A percentile compares a stretch with the other conserved stretches of the same genome.
Conservation (phyloP, 768 basidiomycete genomes). For the Suillus occidentalis region DNA sequence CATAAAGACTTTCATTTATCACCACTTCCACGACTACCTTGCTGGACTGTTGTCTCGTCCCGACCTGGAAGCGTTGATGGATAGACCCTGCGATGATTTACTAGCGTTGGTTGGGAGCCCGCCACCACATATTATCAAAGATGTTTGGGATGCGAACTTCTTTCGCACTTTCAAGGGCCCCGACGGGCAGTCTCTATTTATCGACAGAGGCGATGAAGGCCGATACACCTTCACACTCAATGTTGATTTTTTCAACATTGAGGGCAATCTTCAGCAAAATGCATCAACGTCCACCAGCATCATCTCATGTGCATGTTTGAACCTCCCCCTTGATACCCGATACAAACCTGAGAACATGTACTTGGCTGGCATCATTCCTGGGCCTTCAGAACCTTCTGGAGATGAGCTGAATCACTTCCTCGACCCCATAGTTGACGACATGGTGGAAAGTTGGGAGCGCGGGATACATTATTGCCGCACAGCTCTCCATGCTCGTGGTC, state of each 20-base stretch:
- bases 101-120: background rate
- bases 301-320: constrained; percentile 22
- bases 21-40: background rate
- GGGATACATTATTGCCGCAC: constrained; percentile 29
- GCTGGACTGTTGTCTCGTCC: background rate
- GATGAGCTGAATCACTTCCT: constrained; percentile 38
- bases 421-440: constrained; percentile 34
- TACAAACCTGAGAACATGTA: constrained; percentile 42
- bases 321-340: constrained; percentile 34
- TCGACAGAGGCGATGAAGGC: constrained; percentile 21
- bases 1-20: background rate
- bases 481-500: constrained; percentile 16
- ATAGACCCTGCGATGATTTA: constrained; percentile 8
- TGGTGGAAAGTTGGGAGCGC: constrained; percentile 28
- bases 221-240: constrained; percentile 31
- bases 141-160: constrained; percentile 23
- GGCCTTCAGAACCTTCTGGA: constrained; percentile 34
- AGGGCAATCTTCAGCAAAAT: constrained; percentile 25
- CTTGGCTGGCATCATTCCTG: constrained; percentile 36
- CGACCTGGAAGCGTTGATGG: constrained; percentile 13
- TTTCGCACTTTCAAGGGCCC: constrained; percentile 30
- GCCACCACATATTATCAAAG: background rate
- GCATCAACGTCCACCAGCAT: constrained; percentile 24
- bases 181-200: constrained; percentile 2
- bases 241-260: constrained; percentile 39